These are phyloP conservation scores for Hordeum marinum DNA, from an alignment of 176 grass and related monocot species.

Conservation along the genomic window DNA sequence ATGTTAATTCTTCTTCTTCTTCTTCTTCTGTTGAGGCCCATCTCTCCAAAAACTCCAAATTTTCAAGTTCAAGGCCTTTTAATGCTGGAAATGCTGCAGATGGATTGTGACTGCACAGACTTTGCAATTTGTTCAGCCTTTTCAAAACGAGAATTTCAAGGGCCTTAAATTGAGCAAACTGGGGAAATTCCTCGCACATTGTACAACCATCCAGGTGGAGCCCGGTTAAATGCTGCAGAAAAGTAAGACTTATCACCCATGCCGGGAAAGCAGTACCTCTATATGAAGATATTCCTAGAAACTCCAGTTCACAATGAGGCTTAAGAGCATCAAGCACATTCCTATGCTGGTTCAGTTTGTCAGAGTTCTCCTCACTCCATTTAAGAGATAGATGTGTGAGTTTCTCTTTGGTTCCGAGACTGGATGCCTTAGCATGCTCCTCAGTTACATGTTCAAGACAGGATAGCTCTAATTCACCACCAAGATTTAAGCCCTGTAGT, in stretches of 20 bases:
- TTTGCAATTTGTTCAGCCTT: background rate
- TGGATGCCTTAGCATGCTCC: background rate
- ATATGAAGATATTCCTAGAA: background rate
- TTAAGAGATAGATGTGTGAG: constrained; percentile 5
- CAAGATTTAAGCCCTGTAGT: background rate
- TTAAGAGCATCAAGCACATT: constrained; percentile 15
- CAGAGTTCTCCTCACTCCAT: background rate
- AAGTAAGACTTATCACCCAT: background rate
- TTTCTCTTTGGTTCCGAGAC: background rate
- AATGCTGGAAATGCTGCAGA: background rate
- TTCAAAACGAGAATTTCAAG: background rate
- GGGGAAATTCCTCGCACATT: background rate
- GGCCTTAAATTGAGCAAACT: background rate
- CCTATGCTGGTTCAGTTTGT: background rate
- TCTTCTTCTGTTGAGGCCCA: background rate
- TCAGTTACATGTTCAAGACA: background rate
- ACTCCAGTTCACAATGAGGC: background rate
- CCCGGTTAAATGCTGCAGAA: background rate
- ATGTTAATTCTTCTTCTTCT: background rate
- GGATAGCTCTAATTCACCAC: background rate
- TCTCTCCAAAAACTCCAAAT: background rate
- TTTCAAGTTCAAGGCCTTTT: background rate
- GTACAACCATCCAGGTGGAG: background rate
- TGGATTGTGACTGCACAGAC: background rate
- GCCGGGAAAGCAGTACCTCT: background rate